Conservation (phyloP, 1,284 basidiomycete genomes). For the Gastroboletus turbinatus region DNA sequence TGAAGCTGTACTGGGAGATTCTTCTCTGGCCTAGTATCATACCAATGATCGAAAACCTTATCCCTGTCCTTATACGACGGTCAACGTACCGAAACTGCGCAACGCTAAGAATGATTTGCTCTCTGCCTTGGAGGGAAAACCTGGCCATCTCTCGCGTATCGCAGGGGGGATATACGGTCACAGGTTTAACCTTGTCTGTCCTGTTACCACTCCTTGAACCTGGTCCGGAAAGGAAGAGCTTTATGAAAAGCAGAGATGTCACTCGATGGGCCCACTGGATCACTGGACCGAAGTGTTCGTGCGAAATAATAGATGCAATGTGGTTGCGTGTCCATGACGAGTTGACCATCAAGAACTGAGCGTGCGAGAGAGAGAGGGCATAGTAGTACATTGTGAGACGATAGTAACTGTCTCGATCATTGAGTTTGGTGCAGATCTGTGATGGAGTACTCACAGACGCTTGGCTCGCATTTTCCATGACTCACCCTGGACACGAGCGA, state of each 20-base stretch:
- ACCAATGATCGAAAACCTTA: neutral
- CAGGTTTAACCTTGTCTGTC: slow-evolving; percentile 6
- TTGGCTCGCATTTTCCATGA: slow-evolving; percentile 56
- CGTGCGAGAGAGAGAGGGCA: slow-evolving; percentile 68
- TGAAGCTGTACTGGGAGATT: slow-evolving; percentile 84
- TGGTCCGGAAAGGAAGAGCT: slow-evolving; percentile 27
- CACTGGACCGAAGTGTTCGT: slow-evolving; percentile 42
- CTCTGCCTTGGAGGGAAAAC: slow-evolving; percentile 62
- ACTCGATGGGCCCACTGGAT: slow-evolving; percentile 21
- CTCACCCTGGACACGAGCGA: slow-evolving; percentile 79
- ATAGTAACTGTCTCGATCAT: slow-evolving; percentile 70
- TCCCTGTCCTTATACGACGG: neutral
- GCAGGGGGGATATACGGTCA: slow-evolving; percentile 89
- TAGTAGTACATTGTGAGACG: slow-evolving; percentile 85
- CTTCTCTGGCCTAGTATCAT: slow-evolving; percentile 79
- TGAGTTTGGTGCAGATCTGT: neutral
- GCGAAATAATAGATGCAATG: slow-evolving; percentile 69
- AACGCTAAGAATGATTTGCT: slow-evolving; percentile 77
- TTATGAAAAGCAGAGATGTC: slow-evolving; percentile 27
- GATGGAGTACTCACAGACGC: slow-evolving; percentile 21
- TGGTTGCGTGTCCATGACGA: slow-evolving; percentile 94
- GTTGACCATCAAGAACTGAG: slow-evolving; percentile 88
- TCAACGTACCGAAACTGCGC: slow-evolving; percentile 83
- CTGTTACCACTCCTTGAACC: slow-evolving; percentile 1
- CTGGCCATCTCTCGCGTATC: slow-evolving; percentile 75